Base-by-base conservation (phyloP, 345 rosid genomes). In the Murraya paniculata region DNA sequence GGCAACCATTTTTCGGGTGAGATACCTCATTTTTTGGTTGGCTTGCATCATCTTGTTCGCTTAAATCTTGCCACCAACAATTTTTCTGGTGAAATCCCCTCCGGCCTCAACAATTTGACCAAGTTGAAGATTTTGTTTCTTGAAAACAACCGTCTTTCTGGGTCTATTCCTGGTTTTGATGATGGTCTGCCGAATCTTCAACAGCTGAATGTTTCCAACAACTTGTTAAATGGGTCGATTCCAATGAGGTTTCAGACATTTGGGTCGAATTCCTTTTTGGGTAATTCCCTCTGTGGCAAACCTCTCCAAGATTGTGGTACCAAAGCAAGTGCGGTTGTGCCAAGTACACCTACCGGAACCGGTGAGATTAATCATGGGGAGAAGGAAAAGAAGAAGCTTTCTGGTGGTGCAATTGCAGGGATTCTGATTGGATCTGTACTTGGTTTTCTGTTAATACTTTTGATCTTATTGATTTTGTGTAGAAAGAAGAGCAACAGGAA, bases 371-470 rank as follows among this genome's bases (percentile, higher is more conserved):
- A 75, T 39, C 36, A 27, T 13, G 61, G 77, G 19, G 87, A n/a
- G 65, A 53, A 81, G 68, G 83, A 79, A 58, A 87, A 77, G 82
- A 91, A 83, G 73, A 91, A 88, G 87, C 86, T 97, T 45, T 91
- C 98, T 1, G 94, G 93, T 11, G 97, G 96, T 19, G 97, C 90
- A 19, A 89, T 93, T 60, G 98, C 98, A 0, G 99, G 99, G 18
- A 92, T 97, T 64, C 96, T 88, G 38, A 91, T 97, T 48, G 99
- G 94, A 74, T 90, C 91, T 67, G 80, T 97, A 28, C 61, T 90
- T 68, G 98, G 86, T 36, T 79, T 92, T 61, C 48, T 82, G 6
- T 56, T 96, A 60, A 80, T 94, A 68, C 66, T 87, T 10, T 2
- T 93, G 72, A 35, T 91, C 79, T 70, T 91, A 80, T 85, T 91